phyloP scores from a whole-genome alignment of 768 basidiomycete species.

The Termitomyces sp. region DNA sequence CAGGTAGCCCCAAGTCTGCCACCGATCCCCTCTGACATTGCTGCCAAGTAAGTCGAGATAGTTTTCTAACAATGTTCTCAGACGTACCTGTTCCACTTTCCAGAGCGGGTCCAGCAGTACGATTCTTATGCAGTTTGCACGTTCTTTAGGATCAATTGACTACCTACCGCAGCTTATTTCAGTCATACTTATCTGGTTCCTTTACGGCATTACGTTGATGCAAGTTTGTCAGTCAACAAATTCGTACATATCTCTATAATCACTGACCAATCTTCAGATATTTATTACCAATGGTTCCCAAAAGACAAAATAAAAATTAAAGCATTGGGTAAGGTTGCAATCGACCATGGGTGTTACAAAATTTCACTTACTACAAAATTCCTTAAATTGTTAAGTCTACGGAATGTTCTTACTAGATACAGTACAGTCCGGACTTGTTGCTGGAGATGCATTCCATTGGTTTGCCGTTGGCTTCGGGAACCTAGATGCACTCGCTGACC shows the following conservation, averaged over 20 bases:
- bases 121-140: background rate
- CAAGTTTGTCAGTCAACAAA: background rate
- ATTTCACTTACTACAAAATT: too few relatives aligned
- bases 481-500: background rate
- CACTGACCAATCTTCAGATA: background rate
- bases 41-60: too few relatives aligned
- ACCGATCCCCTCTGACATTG: too few relatives aligned
- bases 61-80: too few relatives aligned
- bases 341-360: background rate
- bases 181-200: background rate
- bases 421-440: background rate
- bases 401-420: background rate
- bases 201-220: background rate
- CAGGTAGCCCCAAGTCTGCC: too few relatives aligned
- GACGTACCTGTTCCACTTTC: too few relatives aligned
- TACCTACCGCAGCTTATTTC: too few relatives aligned
- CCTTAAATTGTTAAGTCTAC: background rate
- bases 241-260: background rate
- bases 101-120: too few relatives aligned
- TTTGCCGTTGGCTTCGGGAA: background rate
- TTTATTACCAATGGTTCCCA: background rate
- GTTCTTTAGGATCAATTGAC: background rate
- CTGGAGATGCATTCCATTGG: background rate
- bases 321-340: background rate
- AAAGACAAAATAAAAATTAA: background rate